These are phyloP conservation scores for Penicillium riverlandense DNA, from an alignment of 495 filamentous ascomycete genomes.

Conservation along the genomic window DNA sequence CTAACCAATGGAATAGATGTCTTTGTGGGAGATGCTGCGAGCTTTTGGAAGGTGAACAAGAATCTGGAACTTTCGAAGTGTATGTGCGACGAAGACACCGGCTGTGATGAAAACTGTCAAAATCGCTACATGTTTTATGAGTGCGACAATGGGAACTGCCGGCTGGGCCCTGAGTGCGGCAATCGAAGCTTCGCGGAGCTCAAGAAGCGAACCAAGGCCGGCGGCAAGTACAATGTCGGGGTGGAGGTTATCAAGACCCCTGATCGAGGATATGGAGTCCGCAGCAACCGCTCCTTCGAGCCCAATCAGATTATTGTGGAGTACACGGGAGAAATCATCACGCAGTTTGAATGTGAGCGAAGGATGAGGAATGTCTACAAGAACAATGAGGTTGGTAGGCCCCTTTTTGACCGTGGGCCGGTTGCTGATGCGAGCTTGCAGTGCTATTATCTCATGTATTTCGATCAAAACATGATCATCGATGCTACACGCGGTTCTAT, in stretches of 20 bases:
- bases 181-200: slow-evolving; percentile 85
- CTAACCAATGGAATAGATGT: slow-evolving; percentile 54
- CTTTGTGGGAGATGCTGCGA: slow-evolving; percentile 83
- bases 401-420: not conserved
- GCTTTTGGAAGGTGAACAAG: slow-evolving; percentile 74
- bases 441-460: slow-evolving; percentile 98
- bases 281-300: slow-evolving; percentile 79
- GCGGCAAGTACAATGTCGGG: slow-evolving; percentile 79
- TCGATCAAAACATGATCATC: slow-evolving; percentile 98
- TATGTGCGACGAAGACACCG: slow-evolving; percentile 67
- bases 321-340: slow-evolving; percentile 96
- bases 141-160: slow-evolving; percentile 87
- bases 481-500: slow-evolving; percentile 94
- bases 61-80: slow-evolving; percentile 70
- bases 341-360: slow-evolving; percentile 82
- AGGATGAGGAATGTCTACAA: slow-evolving; percentile 90
- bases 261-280: slow-evolving; percentile 86
- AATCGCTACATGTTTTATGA: slow-evolving; percentile 97
- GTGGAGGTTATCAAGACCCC: slow-evolving; percentile 89
- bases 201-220: slow-evolving; percentile 64
- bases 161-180: slow-evolving; percentile 62
- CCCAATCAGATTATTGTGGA: slow-evolving; percentile 95
- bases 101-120: slow-evolving; percentile 83
- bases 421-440: slow-evolving; percentile 25
- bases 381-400: slow-evolving; percentile 67